These are phyloP conservation scores for Allantophomopsis lycopodina DNA, from an alignment of 2,329 filamentous ascomycete genomes.

Conservation along the genomic window DNA sequence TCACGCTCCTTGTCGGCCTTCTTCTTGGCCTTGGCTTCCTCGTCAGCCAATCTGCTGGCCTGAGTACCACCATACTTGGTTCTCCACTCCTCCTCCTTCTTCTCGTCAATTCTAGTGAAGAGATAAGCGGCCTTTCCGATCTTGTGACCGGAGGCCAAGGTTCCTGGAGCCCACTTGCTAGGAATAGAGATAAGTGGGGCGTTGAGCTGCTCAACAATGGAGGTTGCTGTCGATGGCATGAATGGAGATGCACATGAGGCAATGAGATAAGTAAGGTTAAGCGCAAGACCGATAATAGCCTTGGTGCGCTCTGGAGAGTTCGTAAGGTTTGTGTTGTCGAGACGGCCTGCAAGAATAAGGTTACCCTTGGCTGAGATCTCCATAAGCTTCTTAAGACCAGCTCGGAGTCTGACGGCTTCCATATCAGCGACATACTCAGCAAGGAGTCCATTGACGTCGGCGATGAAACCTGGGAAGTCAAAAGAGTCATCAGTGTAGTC, in stretches of 20 bases:
- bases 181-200: conserved; percentile 43
- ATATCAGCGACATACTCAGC: conserved; percentile 53
- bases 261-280: conserved; percentile 74
- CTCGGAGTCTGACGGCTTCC: conserved; percentile 58
- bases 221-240: conserved; percentile 64
- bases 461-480: conserved; percentile 26
- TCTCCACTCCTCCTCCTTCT: conserved; percentile 75
- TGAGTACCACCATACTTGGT: conserved; percentile 58
- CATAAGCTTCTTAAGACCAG: conserved; percentile 50
- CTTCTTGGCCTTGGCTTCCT: conserved; percentile 37
- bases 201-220: conserved; percentile 68
- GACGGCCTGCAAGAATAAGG: conserved; percentile 34
- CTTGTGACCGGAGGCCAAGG: conserved; percentile 60
- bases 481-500: conserved; percentile 40
- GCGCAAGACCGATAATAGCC: conserved; percentile 52
- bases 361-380: conserved; percentile 51
- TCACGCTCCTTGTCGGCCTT: conserved; percentile 23
- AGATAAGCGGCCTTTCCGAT: conserved; percentile 69
- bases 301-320: conserved; percentile 22
- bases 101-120: conserved; percentile 70
- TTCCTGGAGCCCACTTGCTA: conserved; percentile 46
- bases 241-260: conserved; percentile 71
- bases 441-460: conserved; percentile 52
- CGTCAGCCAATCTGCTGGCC: conserved; percentile 53
- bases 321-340: conserved; percentile 25